Evolutionary conservation across 1,284 basidiomycete genomes (phyloP).

Genomic region (Papiliotrema laurentii): DNA sequence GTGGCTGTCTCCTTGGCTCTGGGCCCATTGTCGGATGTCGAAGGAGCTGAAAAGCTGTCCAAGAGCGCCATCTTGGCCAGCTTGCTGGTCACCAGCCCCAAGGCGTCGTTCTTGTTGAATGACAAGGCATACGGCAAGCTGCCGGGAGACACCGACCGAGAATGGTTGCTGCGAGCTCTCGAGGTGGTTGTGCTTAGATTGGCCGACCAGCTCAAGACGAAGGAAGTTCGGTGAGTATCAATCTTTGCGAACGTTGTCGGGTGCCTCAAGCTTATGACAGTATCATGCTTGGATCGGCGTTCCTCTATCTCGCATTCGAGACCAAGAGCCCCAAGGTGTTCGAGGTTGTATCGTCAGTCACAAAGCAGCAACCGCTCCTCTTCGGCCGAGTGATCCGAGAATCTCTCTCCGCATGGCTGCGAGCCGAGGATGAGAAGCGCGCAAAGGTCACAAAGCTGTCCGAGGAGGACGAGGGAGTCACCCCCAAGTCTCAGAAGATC

Average conservation of each 20-base stretch:
- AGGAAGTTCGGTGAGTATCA: conserved; percentile 55
- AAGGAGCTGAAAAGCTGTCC: conserved; percentile 24
- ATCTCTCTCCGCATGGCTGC: conserved; percentile 50
- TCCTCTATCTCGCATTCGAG: conserved; percentile 65
- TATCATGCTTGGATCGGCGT: conserved; percentile 59
- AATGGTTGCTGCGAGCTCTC: conserved; percentile 70
- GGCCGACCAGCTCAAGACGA: conserved; percentile 56
- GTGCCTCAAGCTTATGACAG: conserved; percentile 50
- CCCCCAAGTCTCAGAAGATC: conserved; percentile 33
- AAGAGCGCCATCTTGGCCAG: conserved; percentile 38
- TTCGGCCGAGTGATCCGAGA: conserved; percentile 57
- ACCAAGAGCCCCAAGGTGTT: conserved; percentile 55
- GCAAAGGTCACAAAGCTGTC: conserved; percentile 7
- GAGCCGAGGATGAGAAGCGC: conserved; percentile 25
- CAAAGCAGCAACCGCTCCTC: conserved; percentile 50
- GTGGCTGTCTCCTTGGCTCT: conserved; percentile 66
- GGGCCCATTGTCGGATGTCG: conserved; percentile 52
- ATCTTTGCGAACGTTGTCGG: background rate
- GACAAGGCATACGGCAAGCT: conserved; percentile 80
- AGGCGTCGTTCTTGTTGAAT: conserved; percentile 79
- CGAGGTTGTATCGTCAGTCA: conserved; percentile 48
- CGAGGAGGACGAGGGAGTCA: conserved; percentile 27
- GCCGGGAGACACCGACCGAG: conserved; percentile 60
- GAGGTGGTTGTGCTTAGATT: conserved; percentile 56
- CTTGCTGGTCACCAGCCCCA: conserved; percentile 51